A percentile compares a stretch with the other conserved stretches of the same genome.
Conservation (phyloP, 371 early-diverging fungal genomes). For the Funneliformis caledonium region DNA sequence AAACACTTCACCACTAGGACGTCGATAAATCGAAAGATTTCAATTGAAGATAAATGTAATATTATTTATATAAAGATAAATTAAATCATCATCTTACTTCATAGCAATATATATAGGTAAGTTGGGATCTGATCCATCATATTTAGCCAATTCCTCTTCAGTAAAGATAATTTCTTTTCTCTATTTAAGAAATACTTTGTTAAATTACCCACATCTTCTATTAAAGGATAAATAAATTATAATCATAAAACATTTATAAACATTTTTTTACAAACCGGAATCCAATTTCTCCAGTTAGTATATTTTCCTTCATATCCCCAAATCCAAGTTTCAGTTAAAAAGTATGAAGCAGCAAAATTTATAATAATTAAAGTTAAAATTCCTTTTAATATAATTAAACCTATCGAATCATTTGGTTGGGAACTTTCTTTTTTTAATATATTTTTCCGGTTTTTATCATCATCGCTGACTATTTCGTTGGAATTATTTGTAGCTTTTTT, state of each 20-base stretch:
- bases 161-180: constrained; percentile 65
- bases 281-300: constrained; percentile 72
- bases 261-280: constrained; percentile 59
- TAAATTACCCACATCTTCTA: neutral
- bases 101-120: constrained; percentile 89
- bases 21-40: neutral
- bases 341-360: constrained; percentile 66
- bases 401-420: neutral
- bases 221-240: too few species aligned
- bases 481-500: too few species aligned
- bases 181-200: constrained; percentile 7
- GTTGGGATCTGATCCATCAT: constrained; percentile 78
- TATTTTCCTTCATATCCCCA: constrained; percentile 81
- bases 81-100: constrained; percentile 57
- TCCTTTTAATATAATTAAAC: neutral
- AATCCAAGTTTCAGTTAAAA: constrained; percentile 77
- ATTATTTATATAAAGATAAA: constrained; percentile 29
- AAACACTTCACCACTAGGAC: constrained; percentile 77
- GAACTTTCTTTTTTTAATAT: neutral
- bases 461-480: too few species aligned
- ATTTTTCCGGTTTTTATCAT: too few species aligned
- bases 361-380: constrained; percentile 46
- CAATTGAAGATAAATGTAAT: constrained; percentile 1
- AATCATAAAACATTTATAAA: neutral
- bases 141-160: constrained; percentile 73